phyloP scores from a whole-genome alignment of 2,329 filamentous ascomycete species.

The Pseudogymnoascus verrucosus region DNA sequence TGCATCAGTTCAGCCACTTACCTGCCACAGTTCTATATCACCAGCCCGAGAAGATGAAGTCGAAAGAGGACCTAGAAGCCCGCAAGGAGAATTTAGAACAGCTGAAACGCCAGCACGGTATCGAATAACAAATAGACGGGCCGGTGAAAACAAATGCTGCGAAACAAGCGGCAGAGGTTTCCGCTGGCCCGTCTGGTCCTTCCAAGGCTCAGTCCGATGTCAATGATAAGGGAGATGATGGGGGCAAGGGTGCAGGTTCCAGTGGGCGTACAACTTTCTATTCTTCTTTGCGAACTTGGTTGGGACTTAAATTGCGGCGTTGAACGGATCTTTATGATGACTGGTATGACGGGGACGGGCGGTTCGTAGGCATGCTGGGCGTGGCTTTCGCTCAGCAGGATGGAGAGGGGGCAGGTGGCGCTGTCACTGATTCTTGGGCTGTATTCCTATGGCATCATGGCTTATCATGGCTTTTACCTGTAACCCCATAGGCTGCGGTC shows the following conservation, averaged over 20 bases:
- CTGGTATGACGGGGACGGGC: slow-evolving; percentile 3
- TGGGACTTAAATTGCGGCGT: slow-evolving; percentile 8
- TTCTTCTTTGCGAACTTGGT: slow-evolving; percentile 22
- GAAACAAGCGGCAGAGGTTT: slow-evolving; percentile 7
- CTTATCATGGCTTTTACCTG: slow-evolving; percentile 5
- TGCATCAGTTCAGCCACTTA: slow-evolving; percentile 8
- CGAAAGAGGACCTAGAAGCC: slow-evolving; percentile 87
- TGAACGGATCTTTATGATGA: slow-evolving; percentile 12
- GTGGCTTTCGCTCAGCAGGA: slow-evolving; percentile 3
- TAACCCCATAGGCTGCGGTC: slow-evolving; percentile 7
- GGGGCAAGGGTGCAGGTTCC: slow-evolving; percentile 18
- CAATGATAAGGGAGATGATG: slow-evolving; percentile 11
- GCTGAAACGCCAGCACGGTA: slow-evolving; percentile 95
- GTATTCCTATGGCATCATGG: slow-evolving; percentile 2
- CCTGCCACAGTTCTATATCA: slow-evolving; percentile 56
- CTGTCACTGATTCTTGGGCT: slow-evolving; percentile 7
- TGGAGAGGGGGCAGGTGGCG: slow-evolving; percentile 4
- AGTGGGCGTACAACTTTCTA: slow-evolving; percentile 21
- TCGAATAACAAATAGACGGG: slow-evolving; percentile 88
- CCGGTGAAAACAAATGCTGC: slow-evolving; percentile 38
- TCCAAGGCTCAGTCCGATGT: slow-evolving; percentile 24
- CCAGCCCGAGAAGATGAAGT: slow-evolving; percentile 74
- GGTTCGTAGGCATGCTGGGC: slow-evolving; percentile 1
- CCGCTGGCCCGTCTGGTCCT: slow-evolving; percentile 47
- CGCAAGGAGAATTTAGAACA: slow-evolving; percentile 96